These are phyloP conservation scores for Sporothrix protearum DNA, from an alignment of 2,329 filamentous ascomycete species.

Conservation along the genomic window DNA sequence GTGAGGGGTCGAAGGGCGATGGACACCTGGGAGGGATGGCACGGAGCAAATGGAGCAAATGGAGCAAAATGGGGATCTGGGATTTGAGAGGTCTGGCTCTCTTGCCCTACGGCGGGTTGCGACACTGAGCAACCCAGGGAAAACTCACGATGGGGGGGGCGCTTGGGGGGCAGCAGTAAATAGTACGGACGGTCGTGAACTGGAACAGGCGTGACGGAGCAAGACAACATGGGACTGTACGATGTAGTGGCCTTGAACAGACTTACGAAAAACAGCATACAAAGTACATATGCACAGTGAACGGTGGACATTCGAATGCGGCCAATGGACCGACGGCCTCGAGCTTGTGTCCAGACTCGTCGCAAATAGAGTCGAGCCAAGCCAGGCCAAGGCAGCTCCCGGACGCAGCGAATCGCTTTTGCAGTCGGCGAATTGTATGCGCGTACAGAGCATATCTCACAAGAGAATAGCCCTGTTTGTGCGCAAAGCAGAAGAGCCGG, in stretches of 20 bases:
- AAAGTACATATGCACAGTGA: background rate
- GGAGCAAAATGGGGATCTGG: background rate
- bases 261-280: too few species aligned
- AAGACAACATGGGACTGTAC: background rate
- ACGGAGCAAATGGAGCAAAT: background rate
- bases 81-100: too few species aligned
- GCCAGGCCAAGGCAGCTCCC: background rate
- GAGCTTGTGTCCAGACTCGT: background rate
- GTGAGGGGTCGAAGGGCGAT: background rate
- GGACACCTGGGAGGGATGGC: background rate
- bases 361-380: background rate
- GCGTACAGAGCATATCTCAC: background rate
- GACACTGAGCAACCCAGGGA: conserved; percentile 15
- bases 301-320: background rate
- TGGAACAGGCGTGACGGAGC: background rate
- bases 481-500: background rate
- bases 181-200: background rate
- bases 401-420: background rate
- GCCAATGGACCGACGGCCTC: background rate
- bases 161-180: background rate
- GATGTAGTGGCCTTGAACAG: background rate
- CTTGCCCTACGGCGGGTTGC: conserved; percentile 4
- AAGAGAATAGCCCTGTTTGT: background rate
- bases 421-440: background rate
- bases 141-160: background rate